Conservation (phyloP, 2,329 filamentous ascomycete genomes). For the Fusarium brachygibbosum region DNA sequence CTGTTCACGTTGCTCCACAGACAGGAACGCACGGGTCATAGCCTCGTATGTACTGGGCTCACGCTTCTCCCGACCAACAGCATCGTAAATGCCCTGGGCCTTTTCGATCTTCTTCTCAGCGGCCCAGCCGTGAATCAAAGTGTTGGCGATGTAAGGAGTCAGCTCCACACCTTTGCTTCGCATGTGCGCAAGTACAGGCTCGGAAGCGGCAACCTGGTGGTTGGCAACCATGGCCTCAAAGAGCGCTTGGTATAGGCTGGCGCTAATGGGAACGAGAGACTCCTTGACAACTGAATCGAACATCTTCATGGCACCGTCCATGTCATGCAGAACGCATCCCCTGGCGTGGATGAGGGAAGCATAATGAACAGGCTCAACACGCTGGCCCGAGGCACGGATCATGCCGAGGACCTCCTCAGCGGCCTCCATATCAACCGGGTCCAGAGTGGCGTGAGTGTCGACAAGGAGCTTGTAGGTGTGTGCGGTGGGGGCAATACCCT, state of each 20-base stretch:
- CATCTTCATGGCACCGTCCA: conserved; percentile 82
- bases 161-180: conserved; percentile 78
- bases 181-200: conserved; percentile 83
- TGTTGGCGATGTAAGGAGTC: conserved; percentile 98
- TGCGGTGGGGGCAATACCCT: conserved; percentile 88
- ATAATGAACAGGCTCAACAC: conserved; percentile 93
- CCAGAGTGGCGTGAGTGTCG: conserved; percentile 93
- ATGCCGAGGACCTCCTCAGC: conserved; percentile 85
- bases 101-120: conserved; percentile 83
- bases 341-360: conserved; percentile 95
- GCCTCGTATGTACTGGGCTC: conserved; percentile 99
- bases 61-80: conserved; percentile 81
- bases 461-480: conserved; percentile 99
- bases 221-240: conserved; percentile 98
- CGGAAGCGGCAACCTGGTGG: conserved; percentile 82
- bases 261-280: conserved; percentile 75
- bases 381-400: conserved; percentile 80
- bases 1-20: conserved; percentile 81
- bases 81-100: conserved; percentile 82
- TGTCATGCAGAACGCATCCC: conserved; percentile 92
- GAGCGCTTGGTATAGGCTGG: conserved; percentile 95
- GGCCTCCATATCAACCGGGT: conserved; percentile 88
- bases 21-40: conserved; percentile 94
- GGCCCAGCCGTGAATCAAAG: conserved; percentile 96
- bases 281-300: conserved; percentile 86